These are phyloP conservation scores for Xylaria sp. DNA, from an alignment of 2,329 filamentous ascomycete species.

Conservation along the genomic window DNA sequence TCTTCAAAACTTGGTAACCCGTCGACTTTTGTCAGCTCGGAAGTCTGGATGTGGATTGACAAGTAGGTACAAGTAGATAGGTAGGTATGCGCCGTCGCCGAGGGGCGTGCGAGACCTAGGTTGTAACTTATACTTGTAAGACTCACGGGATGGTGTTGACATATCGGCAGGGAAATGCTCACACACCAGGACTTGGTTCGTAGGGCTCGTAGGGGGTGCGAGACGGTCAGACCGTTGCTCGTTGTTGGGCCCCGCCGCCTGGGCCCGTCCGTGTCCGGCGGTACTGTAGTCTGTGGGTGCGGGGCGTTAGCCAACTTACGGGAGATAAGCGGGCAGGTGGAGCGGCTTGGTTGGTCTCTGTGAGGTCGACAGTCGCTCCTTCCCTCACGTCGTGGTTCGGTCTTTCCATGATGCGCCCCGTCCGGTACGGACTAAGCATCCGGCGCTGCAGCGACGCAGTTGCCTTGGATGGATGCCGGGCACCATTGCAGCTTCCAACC, in stretches of 20 bases:
- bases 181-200: too few relatives aligned
- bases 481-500: background rate
- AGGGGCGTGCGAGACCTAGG: too few relatives aligned
- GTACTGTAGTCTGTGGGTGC: background rate
- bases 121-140: too few relatives aligned
- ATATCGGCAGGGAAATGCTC: too few relatives aligned
- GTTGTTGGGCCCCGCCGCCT: background rate
- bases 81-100: too few relatives aligned
- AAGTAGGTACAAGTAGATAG: too few relatives aligned
- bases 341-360: background rate
- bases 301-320: background rate
- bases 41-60: too few relatives aligned
- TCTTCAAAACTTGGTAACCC: too few relatives aligned
- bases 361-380: background rate
- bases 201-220: too few relatives aligned
- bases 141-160: too few relatives aligned
- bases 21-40: too few relatives aligned
- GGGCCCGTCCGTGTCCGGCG: background rate
- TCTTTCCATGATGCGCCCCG: background rate
- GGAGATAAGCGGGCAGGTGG: background rate
- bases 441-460: background rate
- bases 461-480: background rate
- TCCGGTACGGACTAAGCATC: background rate
- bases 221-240: background rate
- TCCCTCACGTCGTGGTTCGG: background rate